A percentile compares a stretch with the other conserved stretches of the same genome.
These are phyloP conservation scores for Arthroderma sp. DNA, from an alignment of 2,329 filamentous ascomycete species.

Conservation along the genomic window DNA sequence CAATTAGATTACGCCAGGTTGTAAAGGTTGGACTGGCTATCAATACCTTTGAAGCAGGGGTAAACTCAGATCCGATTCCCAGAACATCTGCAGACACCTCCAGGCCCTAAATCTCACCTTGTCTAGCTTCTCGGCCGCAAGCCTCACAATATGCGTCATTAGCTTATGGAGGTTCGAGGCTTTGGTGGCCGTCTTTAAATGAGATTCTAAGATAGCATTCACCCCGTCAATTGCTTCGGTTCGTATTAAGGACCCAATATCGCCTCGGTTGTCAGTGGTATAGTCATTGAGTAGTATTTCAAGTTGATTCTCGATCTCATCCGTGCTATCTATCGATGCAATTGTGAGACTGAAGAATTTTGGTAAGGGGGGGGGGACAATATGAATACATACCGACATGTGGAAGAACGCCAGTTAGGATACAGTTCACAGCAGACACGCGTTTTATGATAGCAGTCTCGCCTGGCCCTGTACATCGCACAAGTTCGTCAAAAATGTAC, in stretches of 20 bases:
- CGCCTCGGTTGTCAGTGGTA: constrained; percentile 75
- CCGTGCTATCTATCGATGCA: constrained; percentile 20
- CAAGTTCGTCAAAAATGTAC: constrained; percentile 24
- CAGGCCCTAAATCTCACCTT: constrained; percentile 55
- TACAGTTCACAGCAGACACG: constrained; percentile 30
- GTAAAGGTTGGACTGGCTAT: no score
- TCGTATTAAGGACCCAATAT: constrained; percentile 77
- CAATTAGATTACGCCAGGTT: background rate
- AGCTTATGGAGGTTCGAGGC: constrained; percentile 17
- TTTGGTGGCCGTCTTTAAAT: constrained; percentile 3
- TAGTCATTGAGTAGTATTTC: constrained; percentile 61
- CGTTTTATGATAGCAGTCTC: constrained; percentile 33
- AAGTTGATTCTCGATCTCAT: constrained; percentile 22
- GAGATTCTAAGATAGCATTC: constrained; percentile 26
- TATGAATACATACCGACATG: constrained; percentile 23
- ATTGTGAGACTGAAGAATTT: constrained; percentile 14
- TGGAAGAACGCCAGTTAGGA: constrained; percentile 28
- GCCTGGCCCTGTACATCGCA: constrained; percentile 23
- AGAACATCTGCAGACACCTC: constrained; percentile 32
- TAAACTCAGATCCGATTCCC: constrained; percentile 26
- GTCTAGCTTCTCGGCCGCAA: constrained; percentile 82
- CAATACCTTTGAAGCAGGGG: constrained; percentile 34
- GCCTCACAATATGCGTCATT: constrained; percentile 44
- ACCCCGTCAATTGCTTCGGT: constrained; percentile 63
- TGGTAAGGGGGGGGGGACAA: background rate